Conservation (phyloP, 1,284 basidiomycete species). For the Marasmius sp. region DNA sequence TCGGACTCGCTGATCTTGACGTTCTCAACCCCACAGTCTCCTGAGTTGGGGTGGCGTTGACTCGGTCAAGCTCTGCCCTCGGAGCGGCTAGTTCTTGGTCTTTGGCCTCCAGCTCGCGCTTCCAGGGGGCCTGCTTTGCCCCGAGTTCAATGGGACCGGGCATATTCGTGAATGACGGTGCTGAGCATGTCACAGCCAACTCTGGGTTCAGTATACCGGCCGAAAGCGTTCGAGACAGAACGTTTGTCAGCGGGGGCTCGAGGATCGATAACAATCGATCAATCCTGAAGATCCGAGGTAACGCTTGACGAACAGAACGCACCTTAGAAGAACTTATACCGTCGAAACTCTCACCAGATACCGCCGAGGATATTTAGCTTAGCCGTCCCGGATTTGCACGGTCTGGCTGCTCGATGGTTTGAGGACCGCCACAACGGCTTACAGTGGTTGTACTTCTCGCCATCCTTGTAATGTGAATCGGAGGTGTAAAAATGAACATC, state of each 20-base stretch:
- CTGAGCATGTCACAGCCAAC: not conserved
- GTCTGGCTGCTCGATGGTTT: not conserved
- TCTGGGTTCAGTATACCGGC: not conserved
- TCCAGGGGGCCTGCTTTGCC: conserved; percentile 1
- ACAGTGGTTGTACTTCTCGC: not conserved
- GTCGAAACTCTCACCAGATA: conserved; percentile 4
- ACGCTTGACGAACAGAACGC: not conserved
- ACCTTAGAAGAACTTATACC: not conserved
- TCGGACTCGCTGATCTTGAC: too few species aligned
- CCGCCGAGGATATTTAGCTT: not conserved
- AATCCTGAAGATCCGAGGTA: too few species aligned
- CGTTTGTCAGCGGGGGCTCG: not conserved
- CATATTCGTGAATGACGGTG: not conserved
- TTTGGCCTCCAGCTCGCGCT: not conserved
- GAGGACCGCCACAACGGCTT: not conserved
- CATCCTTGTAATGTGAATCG: too few species aligned
- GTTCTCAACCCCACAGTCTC: too few species aligned
- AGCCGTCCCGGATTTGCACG: not conserved
- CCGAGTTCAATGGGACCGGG: not conserved
- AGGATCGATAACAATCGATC: not conserved
- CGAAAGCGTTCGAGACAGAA: not conserved
- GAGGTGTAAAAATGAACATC: too few species aligned
- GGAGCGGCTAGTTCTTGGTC: too few species aligned
- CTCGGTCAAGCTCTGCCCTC: too few species aligned
- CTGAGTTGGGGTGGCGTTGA: too few species aligned